phyloP scores from a whole-genome alignment of 176 grass and related monocot species.

The Phoenix roebelenii region DNA sequence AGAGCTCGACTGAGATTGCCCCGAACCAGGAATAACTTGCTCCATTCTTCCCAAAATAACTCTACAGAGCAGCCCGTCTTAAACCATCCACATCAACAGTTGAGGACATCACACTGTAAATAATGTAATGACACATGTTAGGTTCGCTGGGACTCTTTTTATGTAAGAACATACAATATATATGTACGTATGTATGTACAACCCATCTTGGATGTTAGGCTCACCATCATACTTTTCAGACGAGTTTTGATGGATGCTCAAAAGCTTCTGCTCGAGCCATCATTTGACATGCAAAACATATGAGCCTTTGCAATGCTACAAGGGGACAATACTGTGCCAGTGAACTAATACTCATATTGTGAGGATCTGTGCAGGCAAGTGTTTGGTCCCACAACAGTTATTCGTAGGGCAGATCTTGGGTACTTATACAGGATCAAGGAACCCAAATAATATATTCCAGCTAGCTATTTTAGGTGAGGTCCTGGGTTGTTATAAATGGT shows the following conservation, averaged over 20 bases:
- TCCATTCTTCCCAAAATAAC: slow-evolving; percentile 7
- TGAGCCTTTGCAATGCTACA: neutral
- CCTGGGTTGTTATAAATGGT: too few species aligned
- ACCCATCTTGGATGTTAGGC: neutral
- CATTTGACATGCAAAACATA: neutral
- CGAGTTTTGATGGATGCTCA: neutral
- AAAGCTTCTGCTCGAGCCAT: neutral
- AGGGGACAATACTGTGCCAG: slow-evolving; percentile 8
- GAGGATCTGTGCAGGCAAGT: too few species aligned
- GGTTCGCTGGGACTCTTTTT: too few species aligned
- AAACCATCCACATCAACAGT: neutral
- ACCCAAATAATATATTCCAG: too few species aligned
- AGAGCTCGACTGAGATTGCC: neutral
- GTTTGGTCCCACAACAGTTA: too few species aligned
- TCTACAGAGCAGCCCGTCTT: slow-evolving; percentile 3
- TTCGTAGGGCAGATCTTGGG: too few species aligned
- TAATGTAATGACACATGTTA: too few species aligned
- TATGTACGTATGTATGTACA: too few species aligned
- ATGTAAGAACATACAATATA: too few species aligned
- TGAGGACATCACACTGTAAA: slow-evolving; percentile 15
- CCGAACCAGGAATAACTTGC: neutral
- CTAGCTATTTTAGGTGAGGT: too few species aligned
- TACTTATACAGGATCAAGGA: too few species aligned
- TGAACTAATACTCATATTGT: neutral
- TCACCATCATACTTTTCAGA: neutral